phyloP scores from a whole-genome alignment of 768 basidiomycete species.

The Hysterangium stoloniferum region DNA sequence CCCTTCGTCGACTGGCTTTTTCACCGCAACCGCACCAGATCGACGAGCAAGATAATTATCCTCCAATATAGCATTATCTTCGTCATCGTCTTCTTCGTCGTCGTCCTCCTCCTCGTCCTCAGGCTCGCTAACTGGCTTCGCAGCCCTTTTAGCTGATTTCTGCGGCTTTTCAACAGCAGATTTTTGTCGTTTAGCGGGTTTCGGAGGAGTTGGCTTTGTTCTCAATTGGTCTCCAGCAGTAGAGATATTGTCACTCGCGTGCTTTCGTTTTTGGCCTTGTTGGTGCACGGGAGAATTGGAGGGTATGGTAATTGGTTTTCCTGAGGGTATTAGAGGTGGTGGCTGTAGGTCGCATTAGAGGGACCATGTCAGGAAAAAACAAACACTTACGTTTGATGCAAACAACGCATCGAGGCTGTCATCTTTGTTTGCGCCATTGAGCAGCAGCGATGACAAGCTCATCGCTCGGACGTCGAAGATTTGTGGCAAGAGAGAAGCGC shows the following conservation, averaged over 20 bases:
- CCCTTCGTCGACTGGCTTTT: background rate
- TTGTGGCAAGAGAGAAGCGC: too few species aligned
- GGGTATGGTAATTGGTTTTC: conserved; percentile 12
- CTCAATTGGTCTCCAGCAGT: conserved; percentile 11
- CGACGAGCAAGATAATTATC: conserved; percentile 20
- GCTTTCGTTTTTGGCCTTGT: conserved; percentile 30
- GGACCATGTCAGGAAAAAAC: conserved; percentile 1
- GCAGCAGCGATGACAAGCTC: conserved; percentile 1
- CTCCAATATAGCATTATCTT: conserved; percentile 30
- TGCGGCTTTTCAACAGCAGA: conserved; percentile 12
- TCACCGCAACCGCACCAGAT: background rate
- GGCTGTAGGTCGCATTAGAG: background rate
- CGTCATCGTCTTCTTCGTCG: conserved; percentile 21
- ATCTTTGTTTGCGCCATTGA: background rate
- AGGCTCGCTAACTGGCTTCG: conserved; percentile 20
- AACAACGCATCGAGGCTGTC: conserved; percentile 59
- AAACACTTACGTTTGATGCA: conserved; percentile 37
- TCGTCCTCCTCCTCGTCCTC: conserved; percentile 16
- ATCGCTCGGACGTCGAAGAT: too few species aligned
- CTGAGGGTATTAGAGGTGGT: conserved; percentile 5
- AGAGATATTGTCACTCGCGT: conserved; percentile 14
- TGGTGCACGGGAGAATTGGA: conserved; percentile 14
- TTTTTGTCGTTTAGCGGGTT: conserved; percentile 14
- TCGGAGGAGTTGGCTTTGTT: conserved; percentile 6
- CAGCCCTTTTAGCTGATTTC: conserved; percentile 13